Evolutionary conservation across 2,329 filamentous ascomycete species (phyloP), one percentile per base, ranked within the genome.

Genomic region (Sphaerostilbella broomeana): DNA sequence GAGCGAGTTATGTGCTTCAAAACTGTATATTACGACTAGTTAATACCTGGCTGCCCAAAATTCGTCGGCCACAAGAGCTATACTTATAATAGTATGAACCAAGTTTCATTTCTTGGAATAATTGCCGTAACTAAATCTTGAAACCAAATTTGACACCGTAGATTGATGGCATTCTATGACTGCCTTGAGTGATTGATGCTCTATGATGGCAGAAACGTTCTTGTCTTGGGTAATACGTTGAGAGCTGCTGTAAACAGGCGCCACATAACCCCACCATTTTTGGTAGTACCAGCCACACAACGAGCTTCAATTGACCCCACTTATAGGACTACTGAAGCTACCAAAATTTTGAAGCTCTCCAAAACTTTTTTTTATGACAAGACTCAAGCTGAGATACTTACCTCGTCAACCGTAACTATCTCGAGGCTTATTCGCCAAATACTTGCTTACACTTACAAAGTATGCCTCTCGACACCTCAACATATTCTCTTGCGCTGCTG

Each of bases 401-500:
- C n/a, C 38, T 35, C 16, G 21, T 9, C 15, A 18, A n/a, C 13
- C 28, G 10, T 7, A n/a, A 11, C 17, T 4, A 17, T 21, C n/a
- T 15, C 2, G 4, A 6, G 17, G 8, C 8, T 13, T n/a, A n/a
- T 21, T 21, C 8, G 13, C 19, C 16, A n/a, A 15, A 19, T 8
- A 3, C 3, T 18, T 3, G 17, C 24, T 12, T 11, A 17, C 28
- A 34, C 32, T 33, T 22, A 24, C 9, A 18, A 41, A 4, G 18
- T 51, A 95, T 95, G 90, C 89, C 90, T 43, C 86, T 97, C 61
- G 90, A 95, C 65, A 95, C 88, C 6, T 90, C 86, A 10, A 88
- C 86, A 36, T 97, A 95, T 71, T 79, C 80, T 35, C 78, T 95
- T 46, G 88, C 87, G 46, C 83, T 92, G 38, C 74, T 89, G 47